Conservation (phyloP, 106 monocot species). For the Platanthera guangdongensis region DNA sequence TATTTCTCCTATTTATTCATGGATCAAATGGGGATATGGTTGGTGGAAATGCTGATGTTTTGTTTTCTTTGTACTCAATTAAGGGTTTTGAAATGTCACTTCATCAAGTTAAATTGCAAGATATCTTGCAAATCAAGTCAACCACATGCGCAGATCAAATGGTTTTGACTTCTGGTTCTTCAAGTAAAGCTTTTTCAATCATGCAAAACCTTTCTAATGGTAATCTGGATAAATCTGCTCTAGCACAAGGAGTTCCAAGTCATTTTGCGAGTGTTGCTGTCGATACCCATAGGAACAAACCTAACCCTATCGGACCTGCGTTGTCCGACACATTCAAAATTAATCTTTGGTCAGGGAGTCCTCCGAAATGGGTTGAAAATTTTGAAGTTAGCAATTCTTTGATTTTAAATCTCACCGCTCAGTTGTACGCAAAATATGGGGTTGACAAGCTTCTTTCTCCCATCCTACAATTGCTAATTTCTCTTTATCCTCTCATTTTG, state of each 20-base stretch:
- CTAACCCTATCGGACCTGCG: background rate
- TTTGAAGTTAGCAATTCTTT: conserved; percentile 38
- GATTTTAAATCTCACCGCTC: conserved; percentile 45
- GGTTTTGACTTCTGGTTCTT: conserved; percentile 44
- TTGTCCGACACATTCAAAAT: conserved; percentile 12
- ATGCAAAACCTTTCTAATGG: conserved; percentile 49
- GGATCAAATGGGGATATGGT: background rate
- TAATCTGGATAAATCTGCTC: conserved; percentile 25
- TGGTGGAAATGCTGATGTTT: background rate
- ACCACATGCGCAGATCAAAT: background rate
- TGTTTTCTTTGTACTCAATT: background rate
- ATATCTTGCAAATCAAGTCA: background rate
- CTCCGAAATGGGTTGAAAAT: conserved; percentile 61
- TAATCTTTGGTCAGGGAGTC: conserved; percentile 49
- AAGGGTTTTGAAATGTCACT: background rate
- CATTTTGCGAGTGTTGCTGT: conserved; percentile 4
- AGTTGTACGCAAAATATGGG: conserved; percentile 26
- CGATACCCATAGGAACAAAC: background rate
- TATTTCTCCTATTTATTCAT: background rate
- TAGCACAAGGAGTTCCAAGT: conserved; percentile 3
- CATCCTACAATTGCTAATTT: conserved; percentile 34
- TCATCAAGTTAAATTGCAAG: background rate
- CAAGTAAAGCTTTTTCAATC: conserved; percentile 41
- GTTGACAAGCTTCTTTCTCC: conserved; percentile 36
- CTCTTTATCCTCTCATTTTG: conserved; percentile 18